Percentiles rank a stretch among this genome's conserved stretches.
These are phyloP conservation scores for Colletotrichum sidae DNA, from an alignment of 2,329 filamentous ascomycete genomes.

Conservation along the genomic window DNA sequence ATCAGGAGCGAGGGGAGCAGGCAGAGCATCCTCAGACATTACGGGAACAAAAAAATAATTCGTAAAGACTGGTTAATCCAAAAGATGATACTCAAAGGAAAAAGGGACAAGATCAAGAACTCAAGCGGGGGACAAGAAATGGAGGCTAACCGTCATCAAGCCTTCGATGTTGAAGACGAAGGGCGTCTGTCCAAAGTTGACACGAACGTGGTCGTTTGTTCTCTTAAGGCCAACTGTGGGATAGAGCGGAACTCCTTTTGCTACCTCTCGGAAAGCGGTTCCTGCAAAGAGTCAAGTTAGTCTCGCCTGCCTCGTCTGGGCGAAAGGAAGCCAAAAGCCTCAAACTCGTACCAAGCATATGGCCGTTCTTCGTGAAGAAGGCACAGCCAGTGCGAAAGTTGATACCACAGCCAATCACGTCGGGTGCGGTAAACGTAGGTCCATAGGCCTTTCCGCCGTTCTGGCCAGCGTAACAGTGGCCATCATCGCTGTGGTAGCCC, in stretches of 20 bases:
- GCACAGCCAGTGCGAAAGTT: constrained; percentile 73
- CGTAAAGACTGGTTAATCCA: no score
- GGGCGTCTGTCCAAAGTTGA: constrained; percentile 77
- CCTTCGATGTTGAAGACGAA: constrained; percentile 94
- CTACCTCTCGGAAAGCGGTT: constrained; percentile 76
- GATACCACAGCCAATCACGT: constrained; percentile 73
- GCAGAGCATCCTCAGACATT: no score
- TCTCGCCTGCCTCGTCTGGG: constrained; percentile 21
- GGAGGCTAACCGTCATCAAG: constrained; percentile 75
- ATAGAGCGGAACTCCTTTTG: constrained; percentile 65
- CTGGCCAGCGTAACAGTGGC: constrained; percentile 68
- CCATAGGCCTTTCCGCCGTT: constrained; percentile 69
- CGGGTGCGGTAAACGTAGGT: constrained; percentile 64
- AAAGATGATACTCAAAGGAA: no score
- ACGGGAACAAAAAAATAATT: no score
- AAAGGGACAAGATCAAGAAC: not conserved
- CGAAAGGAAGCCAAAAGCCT: not conserved
- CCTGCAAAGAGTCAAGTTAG: constrained; percentile 57
- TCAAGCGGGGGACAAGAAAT: not conserved
- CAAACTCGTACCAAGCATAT: constrained; percentile 60
- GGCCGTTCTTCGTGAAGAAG: constrained; percentile 78
- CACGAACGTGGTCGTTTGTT: constrained; percentile 69
- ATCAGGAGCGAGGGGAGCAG: no score
- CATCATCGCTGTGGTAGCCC: constrained; percentile 78
- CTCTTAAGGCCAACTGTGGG: constrained; percentile 75